These are phyloP conservation scores for Cerrena zonata DNA, from an alignment of 1,284 basidiomycete species.

Conservation along the genomic window DNA sequence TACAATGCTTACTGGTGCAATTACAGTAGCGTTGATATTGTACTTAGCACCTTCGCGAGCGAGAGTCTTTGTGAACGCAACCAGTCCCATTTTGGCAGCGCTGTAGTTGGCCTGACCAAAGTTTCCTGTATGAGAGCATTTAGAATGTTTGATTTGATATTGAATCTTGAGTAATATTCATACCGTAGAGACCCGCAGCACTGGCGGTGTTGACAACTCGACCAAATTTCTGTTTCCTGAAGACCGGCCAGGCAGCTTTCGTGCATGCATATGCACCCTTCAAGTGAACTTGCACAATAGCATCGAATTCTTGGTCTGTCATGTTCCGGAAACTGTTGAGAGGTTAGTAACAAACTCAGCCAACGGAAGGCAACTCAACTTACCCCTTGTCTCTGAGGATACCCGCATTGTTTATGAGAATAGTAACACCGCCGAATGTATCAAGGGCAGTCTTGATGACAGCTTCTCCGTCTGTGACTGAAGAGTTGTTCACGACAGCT, in stretches of 20 bases:
- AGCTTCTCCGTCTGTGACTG: slow-evolving; percentile 82
- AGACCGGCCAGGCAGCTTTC: slow-evolving; percentile 94
- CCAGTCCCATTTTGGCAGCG: slow-evolving; percentile 84
- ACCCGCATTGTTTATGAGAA: slow-evolving; percentile 95
- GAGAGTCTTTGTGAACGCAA: slow-evolving; percentile 88
- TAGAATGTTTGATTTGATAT: slow-evolving; percentile 1
- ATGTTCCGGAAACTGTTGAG: slow-evolving; percentile 79
- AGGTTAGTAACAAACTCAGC: background rate
- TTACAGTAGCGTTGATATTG: slow-evolving; percentile 81
- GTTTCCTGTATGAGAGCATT: slow-evolving; percentile 61
- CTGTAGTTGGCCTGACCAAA: slow-evolving; percentile 95
- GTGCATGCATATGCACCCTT: slow-evolving; percentile 94
- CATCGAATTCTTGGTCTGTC: slow-evolving; percentile 85
- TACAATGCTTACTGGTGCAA: slow-evolving; percentile 74
- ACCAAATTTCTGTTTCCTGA: slow-evolving; percentile 92
- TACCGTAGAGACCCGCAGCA: slow-evolving; percentile 79
- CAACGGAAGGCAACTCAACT: slow-evolving; percentile 16
- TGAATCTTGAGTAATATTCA: slow-evolving; percentile 12
- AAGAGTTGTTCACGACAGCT: slow-evolving; percentile 83
- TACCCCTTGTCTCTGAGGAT: slow-evolving; percentile 82
- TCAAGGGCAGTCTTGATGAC: slow-evolving; percentile 86
- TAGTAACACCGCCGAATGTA: slow-evolving; percentile 78
- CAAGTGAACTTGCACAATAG: slow-evolving; percentile 84
- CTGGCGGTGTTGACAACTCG: slow-evolving; percentile 90
- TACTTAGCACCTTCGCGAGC: slow-evolving; percentile 90